Evolutionary conservation across 352 stramenopile species (phyloP), one percentile per base, ranked within the genome.

Genomic region (Phytophthora rubi): DNA sequence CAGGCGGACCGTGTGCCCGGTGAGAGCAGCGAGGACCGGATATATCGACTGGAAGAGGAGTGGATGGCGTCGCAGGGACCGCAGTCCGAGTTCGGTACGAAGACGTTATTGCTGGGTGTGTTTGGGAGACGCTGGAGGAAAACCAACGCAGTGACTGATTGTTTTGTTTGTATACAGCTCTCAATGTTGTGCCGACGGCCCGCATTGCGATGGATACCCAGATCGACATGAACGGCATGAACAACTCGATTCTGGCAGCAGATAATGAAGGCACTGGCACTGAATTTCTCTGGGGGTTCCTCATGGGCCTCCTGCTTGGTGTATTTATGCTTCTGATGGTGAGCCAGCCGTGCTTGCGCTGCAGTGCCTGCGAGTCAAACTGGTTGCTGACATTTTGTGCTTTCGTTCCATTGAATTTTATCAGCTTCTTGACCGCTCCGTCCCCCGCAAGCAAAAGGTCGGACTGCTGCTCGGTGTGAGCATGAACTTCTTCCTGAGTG

Each of bases 291-390:
- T 96, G 89, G 89, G 89, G 89, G 12, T 92, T 96, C 65, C 76
- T 94, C 44, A 96, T 96, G 89, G 89, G 89, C 10, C 75, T 96
- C 23, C 69, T 96, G 44, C 77, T 96, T 44, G 89, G 89, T 59
- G 88, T 96, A 75, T 96, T 96, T 81, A 96, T 96, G 89, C 79
- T 96, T 59, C 70, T 96, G 21, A 93, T 96, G 84, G 89, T 95
- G 65, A 63, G 84, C 79, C 9, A 30, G 26, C 26, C 3, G 16
- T 2, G 6, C 16, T 12, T 15, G 26, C 47, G 18, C 30, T 26
- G 12, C 13, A 48, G 42, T 10, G 15, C 6, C 2, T 23, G 39
- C 12, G 12, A 30, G 47, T 32, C 12, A 15, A 44, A 7, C 13
- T 16, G 12, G 18, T 53, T 18, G 1, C 21, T 30, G 28, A 30